Evolutionary conservation across 768 basidiomycete genomes (phyloP).

Genomic region (Suillus tomentosus): DNA sequence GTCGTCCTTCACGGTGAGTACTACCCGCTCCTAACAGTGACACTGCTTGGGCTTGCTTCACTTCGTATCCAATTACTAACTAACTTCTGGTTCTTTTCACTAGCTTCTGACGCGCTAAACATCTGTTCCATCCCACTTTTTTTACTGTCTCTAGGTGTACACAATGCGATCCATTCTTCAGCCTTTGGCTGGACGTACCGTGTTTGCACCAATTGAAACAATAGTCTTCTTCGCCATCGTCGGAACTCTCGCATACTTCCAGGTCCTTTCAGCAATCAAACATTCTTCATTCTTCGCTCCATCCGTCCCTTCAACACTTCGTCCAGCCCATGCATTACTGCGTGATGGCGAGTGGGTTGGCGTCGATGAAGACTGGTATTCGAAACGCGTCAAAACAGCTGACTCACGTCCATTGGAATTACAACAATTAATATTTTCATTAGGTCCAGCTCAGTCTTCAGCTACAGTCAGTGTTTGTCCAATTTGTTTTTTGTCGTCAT

Average conservation of each 20-base stretch:
- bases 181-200: slow-evolving; percentile 71
- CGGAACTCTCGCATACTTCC: slow-evolving; percentile 94
- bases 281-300: slow-evolving; percentile 80
- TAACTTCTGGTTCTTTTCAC: neutral
- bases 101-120: neutral
- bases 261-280: slow-evolving; percentile 87
- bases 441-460: slow-evolving; percentile 42
- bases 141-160: neutral
- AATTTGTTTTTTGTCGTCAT: slow-evolving; percentile 2
- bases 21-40: neutral
- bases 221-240: slow-evolving; percentile 89
- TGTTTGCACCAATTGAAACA: slow-evolving; percentile 81
- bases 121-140: slow-evolving; percentile 7
- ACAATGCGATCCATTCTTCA: slow-evolving; percentile 63
- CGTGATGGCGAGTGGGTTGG: slow-evolving; percentile 62
- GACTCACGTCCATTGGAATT: slow-evolving; percentile 54
- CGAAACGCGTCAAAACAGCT: slow-evolving; percentile 32
- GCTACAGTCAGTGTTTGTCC: slow-evolving; percentile 33
- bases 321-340: slow-evolving; percentile 58
- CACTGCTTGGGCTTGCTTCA: neutral
- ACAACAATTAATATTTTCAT: slow-evolving; percentile 70
- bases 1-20: slow-evolving; percentile 6
- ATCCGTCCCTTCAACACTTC: slow-evolving; percentile 45
- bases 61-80: neutral
- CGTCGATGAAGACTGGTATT: slow-evolving; percentile 57